phyloP scores from a whole-genome alignment of 441 rosid genomes.

The Syzygium malaccense region DNA sequence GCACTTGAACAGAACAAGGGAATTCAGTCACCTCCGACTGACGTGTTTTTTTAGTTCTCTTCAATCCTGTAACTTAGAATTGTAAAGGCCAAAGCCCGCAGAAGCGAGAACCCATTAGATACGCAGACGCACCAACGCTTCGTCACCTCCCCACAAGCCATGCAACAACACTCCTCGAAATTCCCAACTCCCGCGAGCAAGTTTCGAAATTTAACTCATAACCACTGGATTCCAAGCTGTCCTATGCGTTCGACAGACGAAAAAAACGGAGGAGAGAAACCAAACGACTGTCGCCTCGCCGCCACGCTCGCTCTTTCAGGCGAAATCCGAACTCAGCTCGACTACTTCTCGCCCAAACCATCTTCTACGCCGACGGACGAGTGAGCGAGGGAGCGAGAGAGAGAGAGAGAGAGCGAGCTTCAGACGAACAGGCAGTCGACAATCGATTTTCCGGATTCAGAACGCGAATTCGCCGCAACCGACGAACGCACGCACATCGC shows the following conservation, averaged over 20 bases:
- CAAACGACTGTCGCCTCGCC: neutral
- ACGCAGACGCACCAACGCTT: neutral
- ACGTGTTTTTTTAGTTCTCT: neutral
- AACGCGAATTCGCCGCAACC: neutral
- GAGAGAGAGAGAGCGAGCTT: neutral
- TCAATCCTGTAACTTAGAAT: neutral
- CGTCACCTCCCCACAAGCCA: neutral
- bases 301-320: neutral
- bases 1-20: constrained; percentile 11
- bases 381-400: neutral
- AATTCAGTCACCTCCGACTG: constrained; percentile 7
- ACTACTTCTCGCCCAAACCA: neutral
- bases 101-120: neutral
- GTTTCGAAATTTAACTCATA: neutral
- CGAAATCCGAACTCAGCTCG: neutral
- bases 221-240: neutral
- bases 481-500: neutral
- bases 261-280: neutral
- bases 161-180: neutral
- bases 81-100: neutral
- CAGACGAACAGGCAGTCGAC: neutral
- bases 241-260: neutral
- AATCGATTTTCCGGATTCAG: neutral
- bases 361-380: neutral
- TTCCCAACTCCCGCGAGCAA: neutral